Base-by-base conservation (phyloP, 2,329 filamentous ascomycete species). In the Stagonosporopsis chrysanthemi region DNA sequence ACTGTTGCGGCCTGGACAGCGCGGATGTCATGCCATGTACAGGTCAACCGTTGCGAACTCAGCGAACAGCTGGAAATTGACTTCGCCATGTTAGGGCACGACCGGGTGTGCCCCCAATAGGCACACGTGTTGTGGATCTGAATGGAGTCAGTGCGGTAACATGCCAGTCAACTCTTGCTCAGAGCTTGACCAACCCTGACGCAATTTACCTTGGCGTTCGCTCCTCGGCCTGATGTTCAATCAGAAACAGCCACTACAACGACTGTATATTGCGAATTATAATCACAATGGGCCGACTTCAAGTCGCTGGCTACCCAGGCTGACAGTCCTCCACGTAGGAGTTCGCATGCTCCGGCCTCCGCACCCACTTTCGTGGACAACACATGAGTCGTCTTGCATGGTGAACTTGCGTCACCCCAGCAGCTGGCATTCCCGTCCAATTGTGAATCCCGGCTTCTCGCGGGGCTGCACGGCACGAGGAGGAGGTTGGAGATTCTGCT, bases 401-500 rank as follows among this genome's bases (percentile, higher is more conserved):
- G 35, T 12, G 19, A 41, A 28, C 17, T 9, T n/a, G 19, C 29
- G 41, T 14, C 19, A 6, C 24, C n/a, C 29, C 4, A 36, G 48
- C 19, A 11, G 19, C 14, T 33, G 24, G 7, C 22, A 35, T 51
- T 26, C 39, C 8, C 19, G 29, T 47, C 8, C 47, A n/a, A 28
- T 39, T n/a, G n/a, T 23, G 40, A 19, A n/a, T 11, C 22, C 14
- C 11, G 17, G 31, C 47, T 43, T 33, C 40, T 47, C 14, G 41
- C 19, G 41, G 42, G 35, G 19, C 23, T 17, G 29, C 26, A 28
- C 42, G 29, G 52, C 40, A 40, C 15, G 38, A 19, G 8, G 43
- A 36, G 15, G 26, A 42, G 4, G 17, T 47, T 45, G 39, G 46
- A 54, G 29, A 56, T 58, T 55, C 33, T 49, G 38, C 41, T 35